These are phyloP conservation scores for Capsicum chinense DNA, from an alignment of 257 asterid species.

Conservation along the genomic window DNA sequence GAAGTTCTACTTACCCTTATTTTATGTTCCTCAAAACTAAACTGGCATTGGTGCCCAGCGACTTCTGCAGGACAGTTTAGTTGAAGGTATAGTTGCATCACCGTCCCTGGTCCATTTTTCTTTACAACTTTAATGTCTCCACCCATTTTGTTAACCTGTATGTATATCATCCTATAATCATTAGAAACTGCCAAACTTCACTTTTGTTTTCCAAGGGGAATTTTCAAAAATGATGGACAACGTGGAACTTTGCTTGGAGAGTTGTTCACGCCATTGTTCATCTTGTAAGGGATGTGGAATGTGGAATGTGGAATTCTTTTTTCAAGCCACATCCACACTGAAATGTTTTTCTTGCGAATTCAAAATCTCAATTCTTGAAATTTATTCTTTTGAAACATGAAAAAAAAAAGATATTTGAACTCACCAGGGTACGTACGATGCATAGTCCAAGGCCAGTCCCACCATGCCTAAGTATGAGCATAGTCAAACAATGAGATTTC, in stretches of 20 bases:
- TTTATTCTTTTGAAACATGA: neutral
- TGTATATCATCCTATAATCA: slow-evolving; percentile 37
- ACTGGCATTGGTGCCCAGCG: slow-evolving; percentile 50
- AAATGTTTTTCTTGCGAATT: neutral
- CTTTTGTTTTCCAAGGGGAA: slow-evolving; percentile 8
- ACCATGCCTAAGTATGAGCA: slow-evolving; percentile 70
- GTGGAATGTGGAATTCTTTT: neutral
- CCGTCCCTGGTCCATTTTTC: slow-evolving; percentile 79
- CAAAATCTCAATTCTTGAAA: neutral
- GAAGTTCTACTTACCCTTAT: slow-evolving; percentile 56
- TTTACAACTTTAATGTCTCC: slow-evolving; percentile 89
- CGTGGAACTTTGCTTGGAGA: neutral
- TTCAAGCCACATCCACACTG: neutral
- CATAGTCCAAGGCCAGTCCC: slow-evolving; percentile 98
- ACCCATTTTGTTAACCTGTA: slow-evolving; percentile 88
- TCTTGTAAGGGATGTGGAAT: neutral
- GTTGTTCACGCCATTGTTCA: neutral
- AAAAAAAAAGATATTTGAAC: slow-evolving; percentile 32
- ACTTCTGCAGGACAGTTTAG: slow-evolving; percentile 58
- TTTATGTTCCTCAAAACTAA: slow-evolving; percentile 57
- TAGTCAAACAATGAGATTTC: neutral
- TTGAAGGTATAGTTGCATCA: slow-evolving; percentile 70
- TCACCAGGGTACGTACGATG: slow-evolving; percentile 91
- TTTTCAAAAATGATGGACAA: neutral
- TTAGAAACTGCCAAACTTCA: slow-evolving; percentile 10